phyloP scores from a whole-genome alignment of 805 yeast species.

The Zygotorulaspora danielsina region DNA sequence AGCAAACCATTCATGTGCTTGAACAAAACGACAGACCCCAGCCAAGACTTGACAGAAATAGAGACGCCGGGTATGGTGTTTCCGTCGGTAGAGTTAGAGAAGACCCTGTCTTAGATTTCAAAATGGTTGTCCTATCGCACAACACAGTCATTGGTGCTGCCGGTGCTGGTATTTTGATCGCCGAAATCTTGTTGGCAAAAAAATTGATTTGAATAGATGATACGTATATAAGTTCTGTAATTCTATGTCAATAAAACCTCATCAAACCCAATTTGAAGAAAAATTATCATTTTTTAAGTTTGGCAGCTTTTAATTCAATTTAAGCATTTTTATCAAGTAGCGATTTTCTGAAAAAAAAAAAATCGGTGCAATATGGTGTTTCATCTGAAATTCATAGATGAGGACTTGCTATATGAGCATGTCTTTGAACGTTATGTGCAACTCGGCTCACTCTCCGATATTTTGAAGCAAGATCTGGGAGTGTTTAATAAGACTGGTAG shows the following conservation, averaged over 20 bases:
- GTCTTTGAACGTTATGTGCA: conserved; percentile 31
- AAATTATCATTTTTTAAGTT: too few relatives aligned
- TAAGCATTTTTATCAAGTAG: too few relatives aligned
- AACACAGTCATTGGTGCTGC: conserved; percentile 99
- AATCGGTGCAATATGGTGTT: too few relatives aligned
- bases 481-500: conserved; percentile 19
- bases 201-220: conserved; percentile 50
- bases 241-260: too few relatives aligned
- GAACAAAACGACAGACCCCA: conserved; percentile 95
- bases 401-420: conserved; percentile 30
- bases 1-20: conserved; percentile 83
- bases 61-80: conserved; percentile 91
- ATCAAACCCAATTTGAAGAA: too few relatives aligned
- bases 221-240: too few relatives aligned
- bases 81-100: conserved; percentile 91
- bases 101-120: conserved; percentile 88
- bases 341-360: too few relatives aligned
- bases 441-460: conserved; percentile 19
- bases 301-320: too few relatives aligned
- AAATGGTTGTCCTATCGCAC: conserved; percentile 96
- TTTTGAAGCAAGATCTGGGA: conserved; percentile 34
- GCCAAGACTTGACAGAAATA: conserved; percentile 93
- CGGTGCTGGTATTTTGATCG: conserved; percentile 94
- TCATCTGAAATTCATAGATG: conserved; percentile 15
- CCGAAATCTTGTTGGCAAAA: conserved; percentile 80